phyloP scores from a whole-genome alignment of 75 land plant species.

The Cupressus sempervirens region DNA sequence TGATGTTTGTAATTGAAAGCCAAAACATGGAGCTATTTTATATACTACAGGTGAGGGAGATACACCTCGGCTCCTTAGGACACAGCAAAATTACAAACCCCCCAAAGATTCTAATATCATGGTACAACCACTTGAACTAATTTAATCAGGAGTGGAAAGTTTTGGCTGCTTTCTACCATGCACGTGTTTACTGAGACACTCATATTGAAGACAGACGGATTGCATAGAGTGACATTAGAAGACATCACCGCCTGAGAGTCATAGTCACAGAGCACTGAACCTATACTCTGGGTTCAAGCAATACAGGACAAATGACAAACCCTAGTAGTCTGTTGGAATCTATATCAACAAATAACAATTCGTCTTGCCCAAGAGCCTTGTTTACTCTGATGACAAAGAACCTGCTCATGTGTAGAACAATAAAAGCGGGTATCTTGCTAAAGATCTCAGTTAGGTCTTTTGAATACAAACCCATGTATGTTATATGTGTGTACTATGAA shows the following conservation, averaged over 20 bases:
- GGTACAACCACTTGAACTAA: not conserved
- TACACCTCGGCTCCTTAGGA: not conserved
- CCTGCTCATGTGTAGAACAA: not conserved
- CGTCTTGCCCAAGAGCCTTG: not conserved
- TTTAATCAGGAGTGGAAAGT: not conserved
- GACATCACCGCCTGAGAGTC: too few relatives aligned
- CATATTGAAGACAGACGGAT: too few relatives aligned
- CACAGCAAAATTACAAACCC: not conserved
- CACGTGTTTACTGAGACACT: not conserved
- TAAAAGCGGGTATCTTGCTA: too few relatives aligned
- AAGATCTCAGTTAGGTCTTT: not conserved
- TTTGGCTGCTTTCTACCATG: not conserved
- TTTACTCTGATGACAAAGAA: not conserved
- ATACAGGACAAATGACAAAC: not conserved
- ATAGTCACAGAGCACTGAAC: too few relatives aligned
- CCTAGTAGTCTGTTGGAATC: not conserved
- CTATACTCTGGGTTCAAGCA: too few relatives aligned
- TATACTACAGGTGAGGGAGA: not conserved
- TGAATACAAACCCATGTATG: not conserved
- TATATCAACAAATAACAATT: not conserved
- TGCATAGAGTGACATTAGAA: too few relatives aligned
- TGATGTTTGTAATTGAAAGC: not conserved
- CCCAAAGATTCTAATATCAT: not conserved
- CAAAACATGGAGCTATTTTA: not conserved
- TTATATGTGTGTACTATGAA: not conserved